phyloP scores from a whole-genome alignment of 176 grass and related monocot species.

The Eragrostis curvula region DNA sequence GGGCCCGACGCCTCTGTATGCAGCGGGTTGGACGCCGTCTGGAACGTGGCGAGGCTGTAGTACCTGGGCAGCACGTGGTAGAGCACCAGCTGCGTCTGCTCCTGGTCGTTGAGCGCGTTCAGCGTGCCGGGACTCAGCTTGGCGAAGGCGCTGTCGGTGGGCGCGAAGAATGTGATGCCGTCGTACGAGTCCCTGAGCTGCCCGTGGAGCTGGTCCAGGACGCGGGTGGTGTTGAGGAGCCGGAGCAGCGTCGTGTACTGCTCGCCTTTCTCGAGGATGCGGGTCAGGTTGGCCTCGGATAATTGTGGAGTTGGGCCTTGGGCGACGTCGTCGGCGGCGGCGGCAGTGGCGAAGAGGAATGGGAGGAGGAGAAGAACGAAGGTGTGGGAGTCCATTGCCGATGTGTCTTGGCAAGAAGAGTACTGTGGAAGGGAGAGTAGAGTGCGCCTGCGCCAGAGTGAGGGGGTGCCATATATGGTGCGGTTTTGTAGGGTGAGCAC shows the following conservation, averaged over 20 bases:
- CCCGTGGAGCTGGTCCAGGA: slow-evolving; percentile 55
- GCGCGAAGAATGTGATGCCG: slow-evolving; percentile 68
- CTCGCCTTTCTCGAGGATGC: slow-evolving; percentile 50
- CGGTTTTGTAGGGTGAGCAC: slow-evolving; percentile 5
- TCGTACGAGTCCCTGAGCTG: slow-evolving; percentile 75
- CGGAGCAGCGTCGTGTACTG: slow-evolving; percentile 69
- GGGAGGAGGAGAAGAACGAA: slow-evolving; percentile 9
- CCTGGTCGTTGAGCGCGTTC: slow-evolving; percentile 51
- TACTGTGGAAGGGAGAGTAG: not conserved
- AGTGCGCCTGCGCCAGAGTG: too few species aligned
- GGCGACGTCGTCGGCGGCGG: slow-evolving; percentile 22
- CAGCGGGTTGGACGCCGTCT: slow-evolving; percentile 67
- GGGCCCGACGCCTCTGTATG: slow-evolving; percentile 62
- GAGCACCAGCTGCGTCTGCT: slow-evolving; percentile 59
- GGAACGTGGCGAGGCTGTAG: slow-evolving; percentile 59
- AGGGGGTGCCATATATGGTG: not conserved
- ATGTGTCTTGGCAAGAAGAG: not conserved
- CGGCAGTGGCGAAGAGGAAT: slow-evolving; percentile 10
- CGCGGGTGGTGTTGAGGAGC: slow-evolving; percentile 44
- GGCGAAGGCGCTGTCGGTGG: slow-evolving; percentile 67
- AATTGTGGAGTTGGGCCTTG: not conserved
- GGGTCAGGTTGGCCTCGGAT: slow-evolving; percentile 48
- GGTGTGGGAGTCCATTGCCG: slow-evolving; percentile 47
- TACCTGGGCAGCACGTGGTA: slow-evolving; percentile 69
- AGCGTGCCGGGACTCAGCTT: slow-evolving; percentile 51